Conservation (phyloP, 441 rosid genomes). For the Adansonia madagascariensis region DNA sequence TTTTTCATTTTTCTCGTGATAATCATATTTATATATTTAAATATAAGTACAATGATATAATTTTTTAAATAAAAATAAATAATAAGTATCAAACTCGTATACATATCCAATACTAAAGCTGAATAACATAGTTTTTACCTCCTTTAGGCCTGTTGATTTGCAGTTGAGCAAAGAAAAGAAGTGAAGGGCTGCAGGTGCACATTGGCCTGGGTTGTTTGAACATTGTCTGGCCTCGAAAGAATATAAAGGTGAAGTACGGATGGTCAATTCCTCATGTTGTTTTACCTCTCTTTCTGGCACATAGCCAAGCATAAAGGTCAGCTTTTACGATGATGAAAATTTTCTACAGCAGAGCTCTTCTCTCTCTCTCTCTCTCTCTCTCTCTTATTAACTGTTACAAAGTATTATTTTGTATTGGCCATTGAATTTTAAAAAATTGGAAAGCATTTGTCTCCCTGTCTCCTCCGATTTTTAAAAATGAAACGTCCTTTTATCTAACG, state of each 20-base stretch:
- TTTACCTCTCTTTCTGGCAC: conserved; percentile 4
- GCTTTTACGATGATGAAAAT: background rate
- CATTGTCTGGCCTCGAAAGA: conserved; percentile 33
- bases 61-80: no score
- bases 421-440: background rate
- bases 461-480: no score
- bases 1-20: no score
- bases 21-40: no score
- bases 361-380: background rate
- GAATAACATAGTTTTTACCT: background rate
- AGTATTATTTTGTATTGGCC: background rate
- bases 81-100: no score
- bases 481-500: no score
- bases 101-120: no score
- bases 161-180: background rate
- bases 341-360: background rate
- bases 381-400: background rate
- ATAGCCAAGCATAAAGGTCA: background rate
- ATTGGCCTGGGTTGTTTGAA: conserved; percentile 15
- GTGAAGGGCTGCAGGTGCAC: background rate
- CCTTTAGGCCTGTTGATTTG: background rate
- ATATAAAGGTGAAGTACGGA: conserved; percentile 30
- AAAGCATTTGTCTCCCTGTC: background rate
- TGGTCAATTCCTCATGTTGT: conserved; percentile 8
- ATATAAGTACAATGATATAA: no score